phyloP scores from a whole-genome alignment of 2,329 filamentous ascomycete species.

The Moelleriella libera region DNA sequence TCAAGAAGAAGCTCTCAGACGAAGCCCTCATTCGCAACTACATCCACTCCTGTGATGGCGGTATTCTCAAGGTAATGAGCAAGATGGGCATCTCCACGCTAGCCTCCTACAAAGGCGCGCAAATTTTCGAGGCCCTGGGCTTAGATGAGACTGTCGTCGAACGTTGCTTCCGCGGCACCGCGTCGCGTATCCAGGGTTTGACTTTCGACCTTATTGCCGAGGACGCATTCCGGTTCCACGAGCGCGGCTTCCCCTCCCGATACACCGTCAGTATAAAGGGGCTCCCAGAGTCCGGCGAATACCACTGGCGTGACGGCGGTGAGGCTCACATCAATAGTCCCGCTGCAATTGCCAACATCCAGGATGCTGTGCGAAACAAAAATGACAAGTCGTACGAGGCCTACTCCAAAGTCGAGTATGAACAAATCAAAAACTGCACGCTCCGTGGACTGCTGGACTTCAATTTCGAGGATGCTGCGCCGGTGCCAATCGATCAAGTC shows the following conservation, averaged over 20 bases:
- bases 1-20: slow-evolving; percentile 75
- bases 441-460: slow-evolving; percentile 90
- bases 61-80: slow-evolving; percentile 97
- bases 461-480: slow-evolving; percentile 73
- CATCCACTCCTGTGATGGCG: slow-evolving; percentile 90
- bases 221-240: slow-evolving; percentile 88
- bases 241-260: slow-evolving; percentile 77
- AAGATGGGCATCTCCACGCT: slow-evolving; percentile 99
- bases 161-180: slow-evolving; percentile 87
- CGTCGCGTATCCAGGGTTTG: slow-evolving; percentile 84
- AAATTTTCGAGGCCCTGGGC: slow-evolving; percentile 94
- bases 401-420: slow-evolving; percentile 84
- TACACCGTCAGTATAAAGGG: slow-evolving; percentile 64
- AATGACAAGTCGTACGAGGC: slow-evolving; percentile 98
- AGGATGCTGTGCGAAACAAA: slow-evolving; percentile 91
- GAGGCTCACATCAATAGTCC: slow-evolving; percentile 94
- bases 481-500: slow-evolving; percentile 90
- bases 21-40: slow-evolving; percentile 86
- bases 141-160: slow-evolving; percentile 87
- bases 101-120: slow-evolving; percentile 91
- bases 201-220: slow-evolving; percentile 90
- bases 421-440: slow-evolving; percentile 93
- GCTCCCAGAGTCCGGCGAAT: slow-evolving; percentile 85
- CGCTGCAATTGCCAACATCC: slow-evolving; percentile 87
- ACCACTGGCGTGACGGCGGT: slow-evolving; percentile 95